Evolutionary conservation across 208 protist genomes (phyloP).

Genomic region (Crithidia acanthocephali): DNA sequence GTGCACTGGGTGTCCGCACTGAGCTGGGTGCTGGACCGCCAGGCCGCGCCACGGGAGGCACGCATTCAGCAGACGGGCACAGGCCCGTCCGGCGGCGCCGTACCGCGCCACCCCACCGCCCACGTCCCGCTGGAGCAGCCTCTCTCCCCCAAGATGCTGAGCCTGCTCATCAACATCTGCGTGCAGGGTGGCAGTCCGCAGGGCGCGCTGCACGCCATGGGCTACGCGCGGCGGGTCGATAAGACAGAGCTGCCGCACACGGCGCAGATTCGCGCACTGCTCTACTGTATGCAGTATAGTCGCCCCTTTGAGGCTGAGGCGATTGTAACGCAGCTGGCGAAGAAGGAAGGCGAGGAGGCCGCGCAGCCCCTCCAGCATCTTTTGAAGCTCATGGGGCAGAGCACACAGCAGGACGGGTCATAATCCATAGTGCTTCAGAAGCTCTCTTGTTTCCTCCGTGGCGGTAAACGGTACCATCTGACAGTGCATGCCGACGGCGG

Average conservation of each 20-base stretch:
- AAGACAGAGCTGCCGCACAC: slow-evolving; percentile 70
- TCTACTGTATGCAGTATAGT: slow-evolving; percentile 80
- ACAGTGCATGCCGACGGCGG: too few species aligned
- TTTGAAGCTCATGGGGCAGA: slow-evolving; percentile 33
- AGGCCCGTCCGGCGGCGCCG: slow-evolving; percentile 50
- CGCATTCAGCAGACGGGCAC: slow-evolving; percentile 71
- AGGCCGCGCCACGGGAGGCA: slow-evolving; percentile 44
- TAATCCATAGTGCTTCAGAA: not conserved
- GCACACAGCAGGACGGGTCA: not conserved
- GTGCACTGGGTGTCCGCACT: slow-evolving; percentile 86
- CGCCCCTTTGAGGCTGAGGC: slow-evolving; percentile 74
- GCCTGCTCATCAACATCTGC: slow-evolving; percentile 79
- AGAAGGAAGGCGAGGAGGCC: slow-evolving; percentile 41
- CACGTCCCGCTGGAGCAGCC: slow-evolving; percentile 35
- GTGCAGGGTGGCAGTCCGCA: slow-evolving; percentile 72
- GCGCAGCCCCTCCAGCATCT: slow-evolving; percentile 59
- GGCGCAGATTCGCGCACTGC: slow-evolving; percentile 64
- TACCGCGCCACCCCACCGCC: slow-evolving; percentile 18
- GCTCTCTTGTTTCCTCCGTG: not conserved
- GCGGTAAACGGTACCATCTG: not conserved
- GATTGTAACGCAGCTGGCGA: slow-evolving; percentile 58
- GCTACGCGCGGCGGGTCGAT: slow-evolving; percentile 63
- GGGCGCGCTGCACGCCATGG: slow-evolving; percentile 68
- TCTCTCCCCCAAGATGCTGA: slow-evolving; percentile 56
- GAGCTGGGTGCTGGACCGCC: slow-evolving; percentile 67